Conservation (phyloP, 345 rosid genomes). For the Salix udensis region DNA sequence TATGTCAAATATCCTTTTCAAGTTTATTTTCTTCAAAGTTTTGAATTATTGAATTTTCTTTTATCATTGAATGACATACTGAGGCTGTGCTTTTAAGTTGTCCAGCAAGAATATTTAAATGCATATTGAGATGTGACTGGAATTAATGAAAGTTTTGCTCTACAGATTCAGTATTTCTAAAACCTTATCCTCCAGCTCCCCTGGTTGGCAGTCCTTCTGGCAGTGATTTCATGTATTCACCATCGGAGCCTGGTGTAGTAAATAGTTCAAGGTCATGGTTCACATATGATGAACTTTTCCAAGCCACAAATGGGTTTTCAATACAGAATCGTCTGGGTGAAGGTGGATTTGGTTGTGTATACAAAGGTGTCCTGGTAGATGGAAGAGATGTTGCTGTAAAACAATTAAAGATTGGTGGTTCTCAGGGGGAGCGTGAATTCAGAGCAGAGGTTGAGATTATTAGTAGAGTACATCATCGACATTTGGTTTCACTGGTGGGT, state of each 20-base stretch:
- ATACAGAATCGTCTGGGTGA: slow-evolving; percentile 77
- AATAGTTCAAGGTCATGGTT: slow-evolving; percentile 81
- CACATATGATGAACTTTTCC: slow-evolving; percentile 73
- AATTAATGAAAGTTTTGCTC: slow-evolving; percentile 18
- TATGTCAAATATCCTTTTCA: not conserved
- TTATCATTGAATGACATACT: not conserved
- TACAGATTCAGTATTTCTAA: slow-evolving; percentile 64
- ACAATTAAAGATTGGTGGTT: slow-evolving; percentile 91
- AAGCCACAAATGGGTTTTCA: slow-evolving; percentile 74
- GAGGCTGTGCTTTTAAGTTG: not conserved
- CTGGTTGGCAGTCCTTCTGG: slow-evolving; percentile 47
- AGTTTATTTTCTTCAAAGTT: not conserved
- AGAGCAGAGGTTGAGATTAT: slow-evolving; percentile 97
- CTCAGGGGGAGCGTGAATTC: slow-evolving; percentile 96
- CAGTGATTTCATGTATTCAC: slow-evolving; percentile 52
- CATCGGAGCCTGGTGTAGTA: slow-evolving; percentile 64
- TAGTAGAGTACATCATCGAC: slow-evolving; percentile 91
- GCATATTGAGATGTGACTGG: not conserved
- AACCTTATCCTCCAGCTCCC: slow-evolving; percentile 48
- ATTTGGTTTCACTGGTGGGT: slow-evolving; percentile 95
- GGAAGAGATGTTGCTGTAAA: slow-evolving; percentile 92
- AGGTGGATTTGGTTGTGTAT: slow-evolving; percentile 98
- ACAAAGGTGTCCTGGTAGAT: slow-evolving; percentile 77
- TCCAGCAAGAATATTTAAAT: not conserved
- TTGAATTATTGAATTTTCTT: not conserved